Percentiles rank a stretch among this genome's conserved stretches.
These are phyloP conservation scores for Fusarium subtropicale DNA, from an alignment of 2,329 filamentous ascomycete species.

Conservation along the genomic window DNA sequence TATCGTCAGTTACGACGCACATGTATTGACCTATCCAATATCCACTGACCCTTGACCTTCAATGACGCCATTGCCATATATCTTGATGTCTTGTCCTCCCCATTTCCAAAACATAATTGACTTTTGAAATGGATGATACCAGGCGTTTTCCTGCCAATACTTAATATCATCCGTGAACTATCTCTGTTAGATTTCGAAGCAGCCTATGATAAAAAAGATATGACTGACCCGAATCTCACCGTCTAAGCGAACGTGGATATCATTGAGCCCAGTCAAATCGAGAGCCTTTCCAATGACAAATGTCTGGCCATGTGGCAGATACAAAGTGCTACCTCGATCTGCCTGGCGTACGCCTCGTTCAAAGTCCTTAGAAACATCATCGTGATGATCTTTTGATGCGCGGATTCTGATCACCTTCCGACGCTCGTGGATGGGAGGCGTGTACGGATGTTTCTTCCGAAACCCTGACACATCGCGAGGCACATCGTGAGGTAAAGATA, in stretches of 20 bases:
- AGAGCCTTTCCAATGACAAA: not conserved
- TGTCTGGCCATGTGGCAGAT: not conserved
- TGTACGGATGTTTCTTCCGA: not conserved
- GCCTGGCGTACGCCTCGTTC: not conserved
- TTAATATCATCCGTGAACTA: not conserved
- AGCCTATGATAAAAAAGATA: accelerated
- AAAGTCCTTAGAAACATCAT: not conserved
- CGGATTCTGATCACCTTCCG: not conserved
- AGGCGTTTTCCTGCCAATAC: not conserved
- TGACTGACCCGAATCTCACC: not conserved
- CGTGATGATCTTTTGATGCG: accelerated
- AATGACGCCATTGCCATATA: not conserved
- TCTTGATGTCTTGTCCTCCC: not conserved
- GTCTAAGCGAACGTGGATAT: not conserved
- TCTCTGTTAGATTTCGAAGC: not conserved
- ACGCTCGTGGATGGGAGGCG: not conserved
- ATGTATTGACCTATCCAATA: not conserved
- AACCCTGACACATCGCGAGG: not conserved
- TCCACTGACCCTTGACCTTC: not conserved
- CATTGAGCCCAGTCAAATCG: not conserved
- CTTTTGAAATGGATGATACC: not conserved
- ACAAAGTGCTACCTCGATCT: not conserved
- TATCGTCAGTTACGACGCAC: not conserved
- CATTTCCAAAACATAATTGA: not conserved
- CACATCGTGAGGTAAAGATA: not conserved